phyloP scores from a whole-genome alignment of 192 early-diverging fungal genomes.

The Coemansia sp. region DNA sequence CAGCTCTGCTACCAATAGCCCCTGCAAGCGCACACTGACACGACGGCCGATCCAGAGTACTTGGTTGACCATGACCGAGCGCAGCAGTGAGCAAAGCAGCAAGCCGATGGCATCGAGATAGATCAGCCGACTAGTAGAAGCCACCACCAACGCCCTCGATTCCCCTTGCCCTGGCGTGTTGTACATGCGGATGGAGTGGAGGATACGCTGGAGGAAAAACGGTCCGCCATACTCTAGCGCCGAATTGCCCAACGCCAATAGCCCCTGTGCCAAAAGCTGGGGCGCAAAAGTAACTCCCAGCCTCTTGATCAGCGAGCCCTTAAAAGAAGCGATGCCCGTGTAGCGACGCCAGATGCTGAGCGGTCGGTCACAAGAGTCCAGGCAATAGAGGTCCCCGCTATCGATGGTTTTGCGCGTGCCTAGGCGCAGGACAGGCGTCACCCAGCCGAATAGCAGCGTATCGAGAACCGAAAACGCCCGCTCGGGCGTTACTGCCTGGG shows the following conservation, averaged over 20 bases:
- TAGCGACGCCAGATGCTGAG: slow-evolving; percentile 41
- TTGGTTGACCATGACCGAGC: slow-evolving; percentile 58
- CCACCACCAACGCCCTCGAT: not conserved
- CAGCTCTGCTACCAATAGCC: slow-evolving; percentile 65
- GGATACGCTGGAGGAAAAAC: slow-evolving; percentile 61
- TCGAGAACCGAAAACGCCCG: slow-evolving; percentile 22
- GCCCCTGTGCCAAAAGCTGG: slow-evolving; percentile 47
- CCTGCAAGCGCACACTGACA: slow-evolving; percentile 60
- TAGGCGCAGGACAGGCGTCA: slow-evolving; percentile 62
- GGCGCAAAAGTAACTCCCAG: slow-evolving; percentile 46
- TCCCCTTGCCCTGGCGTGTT: not conserved
- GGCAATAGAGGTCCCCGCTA: slow-evolving; percentile 61
- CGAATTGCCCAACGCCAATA: slow-evolving; percentile 43
- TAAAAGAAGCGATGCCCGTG: not conserved
- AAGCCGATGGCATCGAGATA: slow-evolving; percentile 63
- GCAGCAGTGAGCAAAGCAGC: slow-evolving; percentile 52
- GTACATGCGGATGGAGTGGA: slow-evolving; percentile 57
- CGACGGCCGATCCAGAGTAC: slow-evolving; percentile 69
- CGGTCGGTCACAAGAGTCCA: slow-evolving; percentile 57
- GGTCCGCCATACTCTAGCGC: slow-evolving; percentile 54
- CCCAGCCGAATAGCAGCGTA: slow-evolving; percentile 56
- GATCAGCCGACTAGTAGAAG: slow-evolving; percentile 8
- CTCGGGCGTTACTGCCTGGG: slow-evolving; percentile 36
- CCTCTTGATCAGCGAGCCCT: slow-evolving; percentile 25
- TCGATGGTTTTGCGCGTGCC: slow-evolving; percentile 58